Evolutionary conservation across 2,329 filamentous ascomycete species (phyloP), one percentile per base, ranked within the genome.

Genomic region (Diaporthe ilicicola): DNA sequence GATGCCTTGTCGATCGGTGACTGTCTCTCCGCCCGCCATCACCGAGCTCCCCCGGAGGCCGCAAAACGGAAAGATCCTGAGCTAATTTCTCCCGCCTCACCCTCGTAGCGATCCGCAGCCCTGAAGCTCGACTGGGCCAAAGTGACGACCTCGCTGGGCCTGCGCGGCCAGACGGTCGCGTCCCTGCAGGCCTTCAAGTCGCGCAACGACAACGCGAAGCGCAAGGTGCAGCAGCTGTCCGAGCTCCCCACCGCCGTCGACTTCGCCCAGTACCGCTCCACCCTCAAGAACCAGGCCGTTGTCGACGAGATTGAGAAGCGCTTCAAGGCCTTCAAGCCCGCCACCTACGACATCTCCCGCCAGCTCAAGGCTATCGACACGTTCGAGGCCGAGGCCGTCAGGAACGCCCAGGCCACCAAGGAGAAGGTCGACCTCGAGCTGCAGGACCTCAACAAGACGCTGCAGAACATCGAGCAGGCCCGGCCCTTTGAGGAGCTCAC

Each of bases 101-200:
- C 74, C 72, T 74, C 75, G 83, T 84, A 98, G 95, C 93, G 94
- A 90, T 97, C 94, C 90, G 95, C 95, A 89, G 95, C 95, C 85
- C 91, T 97, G 86, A 99, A 98, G 91, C 91, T 99, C 89, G 96
- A 99, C 92, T 99, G 96, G 96, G 91, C 91, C 87, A 96, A 97
- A 88, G 91, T 99, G 81, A 92, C 92, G 85, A 91, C 90, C 86
- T 97, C 95, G 81, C 94, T 99, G 80, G 95, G 95, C 84, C 94
- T 99, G 84, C 94, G 94, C 84, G 96, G 96, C 83, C 93, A 94
- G 87, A 99, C 96, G 77, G 95, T 94, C 77, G 86, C 92, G 79
- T 93, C 95, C 74, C 94, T 99, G 74, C 92, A 95, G 83, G 90
- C 94, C 76, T 99, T 99, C 92, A 99, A 99, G 91, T 96, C 97